phyloP scores from a whole-genome alignment of 148 eudicot species.

The Cornus florida region DNA sequence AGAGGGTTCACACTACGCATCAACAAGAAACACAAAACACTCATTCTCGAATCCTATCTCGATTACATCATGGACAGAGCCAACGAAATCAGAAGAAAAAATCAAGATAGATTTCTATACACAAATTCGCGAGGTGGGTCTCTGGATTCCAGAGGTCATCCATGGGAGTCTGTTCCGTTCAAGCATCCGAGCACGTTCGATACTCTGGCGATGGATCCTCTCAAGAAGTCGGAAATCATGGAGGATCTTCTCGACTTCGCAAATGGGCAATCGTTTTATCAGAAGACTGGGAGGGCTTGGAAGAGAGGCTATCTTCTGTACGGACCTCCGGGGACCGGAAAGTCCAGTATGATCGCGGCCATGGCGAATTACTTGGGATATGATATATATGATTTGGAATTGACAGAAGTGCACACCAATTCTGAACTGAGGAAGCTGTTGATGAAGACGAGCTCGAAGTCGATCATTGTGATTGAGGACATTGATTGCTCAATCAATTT shows the following conservation, averaged over 20 bases:
- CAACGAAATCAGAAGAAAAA: slow-evolving; percentile 50
- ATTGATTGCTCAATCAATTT: slow-evolving; percentile 83
- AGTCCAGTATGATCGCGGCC: slow-evolving; percentile 96
- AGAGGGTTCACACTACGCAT: slow-evolving; percentile 68
- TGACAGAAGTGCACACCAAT: slow-evolving; percentile 79
- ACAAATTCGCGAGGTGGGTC: slow-evolving; percentile 83
- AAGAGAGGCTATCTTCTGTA: slow-evolving; percentile 78
- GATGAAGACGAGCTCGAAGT: slow-evolving; percentile 90
- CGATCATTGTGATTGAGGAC: slow-evolving; percentile 92
- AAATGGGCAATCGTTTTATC: slow-evolving; percentile 59
- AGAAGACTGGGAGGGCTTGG: slow-evolving; percentile 91
- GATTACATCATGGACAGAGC: slow-evolving; percentile 63
- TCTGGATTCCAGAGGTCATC: slow-evolving; percentile 68
- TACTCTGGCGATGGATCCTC: slow-evolving; percentile 80
- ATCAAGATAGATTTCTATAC: slow-evolving; percentile 67
- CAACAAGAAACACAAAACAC: slow-evolving; percentile 39
- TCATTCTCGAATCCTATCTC: slow-evolving; percentile 51
- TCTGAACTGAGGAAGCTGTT: slow-evolving; percentile 75
- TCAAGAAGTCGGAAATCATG: slow-evolving; percentile 53
- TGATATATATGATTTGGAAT: slow-evolving; percentile 83
- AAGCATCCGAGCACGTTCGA: slow-evolving; percentile 94
- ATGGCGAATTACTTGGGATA: slow-evolving; percentile 84
- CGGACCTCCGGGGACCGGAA: slow-evolving; percentile 97
- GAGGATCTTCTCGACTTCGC: slow-evolving; percentile 71
- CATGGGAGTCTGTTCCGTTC: slow-evolving; percentile 96